These are phyloP conservation scores for Tephrocybe sp. DNA, from an alignment of 768 basidiomycete genomes.

Conservation along the genomic window DNA sequence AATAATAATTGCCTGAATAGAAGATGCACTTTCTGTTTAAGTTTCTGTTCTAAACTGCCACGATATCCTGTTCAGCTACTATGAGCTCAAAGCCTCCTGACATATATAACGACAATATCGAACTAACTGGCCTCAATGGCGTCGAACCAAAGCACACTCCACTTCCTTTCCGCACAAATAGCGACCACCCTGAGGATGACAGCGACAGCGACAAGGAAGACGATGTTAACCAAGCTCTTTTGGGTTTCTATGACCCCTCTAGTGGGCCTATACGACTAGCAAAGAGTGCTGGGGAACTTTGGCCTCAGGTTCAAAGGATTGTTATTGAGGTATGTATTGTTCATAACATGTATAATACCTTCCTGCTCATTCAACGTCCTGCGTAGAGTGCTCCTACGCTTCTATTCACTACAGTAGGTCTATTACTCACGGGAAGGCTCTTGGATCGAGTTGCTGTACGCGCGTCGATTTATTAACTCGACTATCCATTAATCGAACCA, in stretches of 20 bases:
- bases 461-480: neutral
- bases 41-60: neutral
- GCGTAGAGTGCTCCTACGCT: constrained; percentile 83
- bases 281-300: constrained; percentile 25
- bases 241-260: constrained; percentile 30
- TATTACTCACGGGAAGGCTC: constrained; percentile 89
- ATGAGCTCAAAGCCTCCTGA: constrained; percentile 30
- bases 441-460: constrained; percentile 82
- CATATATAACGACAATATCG: constrained; percentile 29
- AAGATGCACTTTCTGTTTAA: neutral
- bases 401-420: constrained; percentile 76
- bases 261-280: constrained; percentile 23
- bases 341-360: neutral
- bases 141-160: constrained; percentile 10
- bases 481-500: neutral
- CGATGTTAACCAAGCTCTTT: constrained; percentile 43
- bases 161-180: neutral
- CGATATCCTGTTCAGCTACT: neutral
- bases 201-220: constrained; percentile 29
- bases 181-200: constrained; percentile 31
- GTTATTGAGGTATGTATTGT: constrained; percentile 61
- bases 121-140: constrained; percentile 31
- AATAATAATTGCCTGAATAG: no score
- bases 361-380: neutral
- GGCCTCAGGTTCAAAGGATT: constrained; percentile 59